These are phyloP conservation scores for Volvox carteri DNA, from an alignment of 163 green algal genomes.

Conservation along the genomic window DNA sequence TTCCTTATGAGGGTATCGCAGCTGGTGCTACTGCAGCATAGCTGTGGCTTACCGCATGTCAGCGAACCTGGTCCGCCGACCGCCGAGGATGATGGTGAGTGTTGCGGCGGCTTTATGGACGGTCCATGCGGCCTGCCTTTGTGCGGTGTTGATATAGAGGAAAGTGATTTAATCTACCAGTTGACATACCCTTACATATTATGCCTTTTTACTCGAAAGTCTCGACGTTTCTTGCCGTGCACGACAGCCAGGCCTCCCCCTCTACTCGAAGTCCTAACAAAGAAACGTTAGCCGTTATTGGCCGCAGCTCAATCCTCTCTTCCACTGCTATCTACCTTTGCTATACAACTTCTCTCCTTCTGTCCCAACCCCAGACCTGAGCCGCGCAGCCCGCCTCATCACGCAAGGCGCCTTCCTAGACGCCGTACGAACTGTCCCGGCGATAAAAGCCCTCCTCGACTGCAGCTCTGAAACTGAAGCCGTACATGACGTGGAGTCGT, in stretches of 20 bases:
- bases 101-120: not conserved
- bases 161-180: not conserved
- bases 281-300: not conserved
- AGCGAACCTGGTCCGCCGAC: not conserved
- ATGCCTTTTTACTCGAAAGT: not conserved
- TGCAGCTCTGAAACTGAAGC: not conserved
- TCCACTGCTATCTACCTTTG: not conserved
- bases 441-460: constrained; percentile 4
- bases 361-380: not conserved
- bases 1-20: not conserved
- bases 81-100: not conserved
- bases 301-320: not conserved
- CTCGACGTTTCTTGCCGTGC: not conserved
- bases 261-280: not conserved
- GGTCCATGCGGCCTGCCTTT: too few relatives aligned
- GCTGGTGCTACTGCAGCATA: not conserved
- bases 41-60: not conserved
- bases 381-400: not conserved
- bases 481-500: constrained; percentile 27
- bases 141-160: not conserved
- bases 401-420: not conserved
- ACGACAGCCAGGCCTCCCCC: not conserved
- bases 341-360: too few relatives aligned
- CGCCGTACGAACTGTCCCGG: not conserved
- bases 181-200: not conserved